Evolutionary conservation across 441 rosid species (phyloP), one percentile per base, ranked within the genome.

Genomic region (Viola pubescens): DNA sequence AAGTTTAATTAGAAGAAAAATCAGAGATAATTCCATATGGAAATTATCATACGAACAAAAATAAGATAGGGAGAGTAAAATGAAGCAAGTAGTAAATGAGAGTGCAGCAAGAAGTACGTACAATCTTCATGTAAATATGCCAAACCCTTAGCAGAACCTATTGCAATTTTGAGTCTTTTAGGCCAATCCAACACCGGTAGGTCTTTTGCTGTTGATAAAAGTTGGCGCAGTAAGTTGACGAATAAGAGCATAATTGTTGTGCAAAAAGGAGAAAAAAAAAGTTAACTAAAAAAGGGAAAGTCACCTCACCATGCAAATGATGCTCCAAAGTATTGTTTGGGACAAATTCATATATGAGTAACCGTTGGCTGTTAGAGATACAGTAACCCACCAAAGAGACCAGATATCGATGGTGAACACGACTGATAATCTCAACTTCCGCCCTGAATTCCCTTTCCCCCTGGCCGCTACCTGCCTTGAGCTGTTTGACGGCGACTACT

Each of bases 91-190:
- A 16, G 44, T 10, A 11, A 19, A 55, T n/a, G 41, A 61, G 52
- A 49, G 26, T 4, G 43, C 9, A 45, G 45, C 14, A 52, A 67
- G 54, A 39, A 52, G 48, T 39, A 74, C 97, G 14, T 75, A 91
- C 97, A 91, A 63, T 85, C 98, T 75, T 91, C 97, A 42, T 91
- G 98, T 39, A 91, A 77, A 75, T 89, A 91, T 3, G 97, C 95
- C 66, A 91, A 73, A 37, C 97, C 98, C 86, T 87, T 89, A 0
- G 98, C 98, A 48, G 98, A 74, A 16, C 97, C 97, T 51, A 85
- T 54, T 38, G 95, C 95, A 16, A 87, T 89, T 70, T 80, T 83
- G 60, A 87, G 67, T 73, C 98, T 78, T 70, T 77, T 77, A 44
- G 77, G 40, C 98, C 98, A 91, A 48, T 87, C 95, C 26, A 87